Percentiles rank a stretch among this genome's conserved stretches.
Conservation (phyloP, 331 rosid genomes). For the Pyrus hybrid region DNA sequence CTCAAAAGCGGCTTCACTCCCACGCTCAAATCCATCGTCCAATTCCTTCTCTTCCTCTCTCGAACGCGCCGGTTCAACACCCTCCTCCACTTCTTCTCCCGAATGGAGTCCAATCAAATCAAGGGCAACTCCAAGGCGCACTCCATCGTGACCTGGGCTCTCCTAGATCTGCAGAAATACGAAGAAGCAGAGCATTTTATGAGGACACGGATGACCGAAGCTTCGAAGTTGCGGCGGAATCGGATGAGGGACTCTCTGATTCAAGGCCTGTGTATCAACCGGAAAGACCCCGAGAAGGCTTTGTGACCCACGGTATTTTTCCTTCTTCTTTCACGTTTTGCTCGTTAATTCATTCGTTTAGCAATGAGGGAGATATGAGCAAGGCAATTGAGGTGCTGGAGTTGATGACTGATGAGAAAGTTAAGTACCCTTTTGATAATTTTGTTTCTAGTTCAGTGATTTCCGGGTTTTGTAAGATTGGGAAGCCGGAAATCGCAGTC, state of each 20-base stretch:
- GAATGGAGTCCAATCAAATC: slow-evolving; percentile 30
- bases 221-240: slow-evolving; percentile 14
- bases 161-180: slow-evolving; percentile 42
- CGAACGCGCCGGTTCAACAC: slow-evolving; percentile 32
- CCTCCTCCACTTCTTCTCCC: slow-evolving; percentile 42
- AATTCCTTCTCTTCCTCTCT: slow-evolving; percentile 41
- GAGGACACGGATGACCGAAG: slow-evolving; percentile 21
- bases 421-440: slow-evolving; percentile 59
- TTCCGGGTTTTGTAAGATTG: slow-evolving; percentile 62
- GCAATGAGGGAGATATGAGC: slow-evolving; percentile 51
- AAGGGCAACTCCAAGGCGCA: slow-evolving; percentile 27
- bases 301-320: slow-evolving; percentile 23
- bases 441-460: slow-evolving; percentile 71
- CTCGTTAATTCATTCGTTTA: slow-evolving; percentile 36
- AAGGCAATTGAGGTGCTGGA: slow-evolving; percentile 63
- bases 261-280: slow-evolving; percentile 35
- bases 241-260: slow-evolving; percentile 61
- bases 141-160: slow-evolving; percentile 57
- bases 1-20: slow-evolving; percentile 64
- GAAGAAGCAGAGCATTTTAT: slow-evolving; percentile 48
- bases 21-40: slow-evolving; percentile 45
- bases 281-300: slow-evolving; percentile 43
- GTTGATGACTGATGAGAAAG: slow-evolving; percentile 43
- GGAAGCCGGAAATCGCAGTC: slow-evolving; percentile 57
- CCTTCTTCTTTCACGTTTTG: slow-evolving; percentile 61